These are phyloP conservation scores for Olyra latifolia DNA, from an alignment of 176 grass and related monocot species.

Conservation along the genomic window DNA sequence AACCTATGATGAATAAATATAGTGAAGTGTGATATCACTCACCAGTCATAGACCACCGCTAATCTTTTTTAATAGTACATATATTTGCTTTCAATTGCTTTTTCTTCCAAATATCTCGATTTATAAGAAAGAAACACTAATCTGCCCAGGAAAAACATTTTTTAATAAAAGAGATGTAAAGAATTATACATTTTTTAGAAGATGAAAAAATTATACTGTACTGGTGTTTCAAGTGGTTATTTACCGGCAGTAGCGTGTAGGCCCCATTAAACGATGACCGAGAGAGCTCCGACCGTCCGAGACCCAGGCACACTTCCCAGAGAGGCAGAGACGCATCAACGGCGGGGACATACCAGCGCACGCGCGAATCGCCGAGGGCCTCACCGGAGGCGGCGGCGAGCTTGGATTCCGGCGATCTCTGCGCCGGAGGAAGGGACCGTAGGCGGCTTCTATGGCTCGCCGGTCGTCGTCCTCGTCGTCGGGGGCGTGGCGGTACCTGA, in stretches of 20 bases:
- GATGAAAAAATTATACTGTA: too few species aligned
- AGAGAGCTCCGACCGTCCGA: background rate
- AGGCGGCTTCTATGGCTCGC: slow-evolving; percentile 36
- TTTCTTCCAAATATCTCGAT: too few species aligned
- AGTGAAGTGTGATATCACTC: too few species aligned
- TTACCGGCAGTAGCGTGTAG: slow-evolving; percentile 49
- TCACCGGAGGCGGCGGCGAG: slow-evolving; percentile 37
- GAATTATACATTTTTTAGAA: too few species aligned
- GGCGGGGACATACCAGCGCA: slow-evolving; percentile 18
- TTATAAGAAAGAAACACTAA: too few species aligned
- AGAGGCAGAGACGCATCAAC: slow-evolving; percentile 10
- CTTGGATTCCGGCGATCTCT: slow-evolving; percentile 43
- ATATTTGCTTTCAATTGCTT: too few species aligned
- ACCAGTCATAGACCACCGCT: too few species aligned
- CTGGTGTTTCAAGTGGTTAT: slow-evolving; percentile 13
- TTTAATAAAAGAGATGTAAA: too few species aligned
- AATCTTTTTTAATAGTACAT: too few species aligned
- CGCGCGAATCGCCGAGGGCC: slow-evolving; percentile 46
- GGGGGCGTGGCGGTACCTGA: slow-evolving; percentile 72
- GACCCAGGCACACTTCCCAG: background rate
- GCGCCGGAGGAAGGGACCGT: slow-evolving; percentile 4
- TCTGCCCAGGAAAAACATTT: too few species aligned
- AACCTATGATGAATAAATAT: too few species aligned
- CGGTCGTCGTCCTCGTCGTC: slow-evolving; percentile 65
- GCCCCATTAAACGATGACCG: slow-evolving; percentile 21